Conservation (phyloP, 225 moss, liverwort and hornwort species). For the Polytrichum commune region DNA sequence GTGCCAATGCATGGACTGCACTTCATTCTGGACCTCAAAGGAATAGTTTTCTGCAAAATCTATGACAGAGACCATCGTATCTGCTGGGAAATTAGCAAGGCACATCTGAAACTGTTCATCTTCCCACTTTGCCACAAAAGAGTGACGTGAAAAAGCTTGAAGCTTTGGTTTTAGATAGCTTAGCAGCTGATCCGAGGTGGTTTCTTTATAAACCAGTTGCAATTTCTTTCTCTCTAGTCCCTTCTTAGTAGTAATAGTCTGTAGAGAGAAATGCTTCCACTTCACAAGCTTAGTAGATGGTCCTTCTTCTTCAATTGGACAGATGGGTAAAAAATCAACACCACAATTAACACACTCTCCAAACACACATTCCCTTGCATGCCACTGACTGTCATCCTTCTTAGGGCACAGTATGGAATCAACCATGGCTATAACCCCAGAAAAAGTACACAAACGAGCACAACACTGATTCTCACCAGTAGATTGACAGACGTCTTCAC, state of each 20-base stretch:
- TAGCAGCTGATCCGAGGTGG: neutral
- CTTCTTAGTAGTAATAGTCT: neutral
- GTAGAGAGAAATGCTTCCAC: neutral
- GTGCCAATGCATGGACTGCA: slow-evolving; percentile 3
- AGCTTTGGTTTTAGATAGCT: slow-evolving; percentile 5
- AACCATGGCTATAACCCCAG: neutral
- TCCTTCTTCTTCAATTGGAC: slow-evolving; percentile 1
- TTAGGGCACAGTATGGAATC: neutral
- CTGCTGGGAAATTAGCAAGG: neutral
- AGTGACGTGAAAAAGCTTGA: neutral
- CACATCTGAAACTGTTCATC: neutral
- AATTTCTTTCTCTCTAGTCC: neutral
- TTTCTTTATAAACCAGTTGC: neutral
- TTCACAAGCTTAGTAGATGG: neutral
- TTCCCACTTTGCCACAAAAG: neutral
- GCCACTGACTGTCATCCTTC: neutral
- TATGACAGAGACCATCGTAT: neutral
- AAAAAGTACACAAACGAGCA: neutral
- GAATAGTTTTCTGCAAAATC: slow-evolving; percentile 6
- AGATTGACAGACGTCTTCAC: neutral
- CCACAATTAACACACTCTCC: slow-evolving; percentile 1
- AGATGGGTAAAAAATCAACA: neutral
- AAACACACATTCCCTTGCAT: neutral
- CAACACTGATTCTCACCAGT: neutral
- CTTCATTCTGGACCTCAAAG: neutral